Evolutionary conservation across 2,329 filamentous ascomycete species (phyloP).

Genomic region (Epichloe uncinata): DNA sequence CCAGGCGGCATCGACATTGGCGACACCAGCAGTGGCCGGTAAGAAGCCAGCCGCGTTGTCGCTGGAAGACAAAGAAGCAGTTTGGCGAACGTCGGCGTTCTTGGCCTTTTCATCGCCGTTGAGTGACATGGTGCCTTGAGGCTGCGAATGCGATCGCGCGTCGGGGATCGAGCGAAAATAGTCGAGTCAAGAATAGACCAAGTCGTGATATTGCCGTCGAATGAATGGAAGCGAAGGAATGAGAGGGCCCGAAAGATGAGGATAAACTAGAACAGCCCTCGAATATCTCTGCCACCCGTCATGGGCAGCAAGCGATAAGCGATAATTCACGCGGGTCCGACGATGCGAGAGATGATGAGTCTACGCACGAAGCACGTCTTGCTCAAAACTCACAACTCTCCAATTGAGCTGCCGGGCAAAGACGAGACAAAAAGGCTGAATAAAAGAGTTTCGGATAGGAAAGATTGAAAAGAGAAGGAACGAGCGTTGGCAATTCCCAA

Average conservation of each 20-base stretch:
- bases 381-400: neutral
- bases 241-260: neutral
- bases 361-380: neutral
- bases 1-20: conserved; percentile 31
- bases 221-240: neutral
- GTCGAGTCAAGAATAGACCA: neutral
- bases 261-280: neutral
- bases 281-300: neutral
- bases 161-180: neutral
- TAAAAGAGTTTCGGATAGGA: too few species aligned
- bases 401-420: neutral
- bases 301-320: neutral
- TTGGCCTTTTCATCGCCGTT: conserved; percentile 12
- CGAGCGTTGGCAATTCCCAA: neutral
- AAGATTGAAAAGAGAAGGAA: neutral
- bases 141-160: neutral
- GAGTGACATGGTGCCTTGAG: conserved; percentile 12
- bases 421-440: neutral
- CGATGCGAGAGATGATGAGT: neutral
- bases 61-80: conserved; percentile 12
- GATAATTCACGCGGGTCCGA: neutral
- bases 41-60: neutral
- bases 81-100: conserved; percentile 8
- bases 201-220: neutral
- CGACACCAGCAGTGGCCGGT: conserved; percentile 2